Percentiles rank a stretch among this genome's conserved stretches.
phyloP scores from a whole-genome alignment of 2,329 filamentous ascomycete genomes.

The Beauveria medogensis region DNA sequence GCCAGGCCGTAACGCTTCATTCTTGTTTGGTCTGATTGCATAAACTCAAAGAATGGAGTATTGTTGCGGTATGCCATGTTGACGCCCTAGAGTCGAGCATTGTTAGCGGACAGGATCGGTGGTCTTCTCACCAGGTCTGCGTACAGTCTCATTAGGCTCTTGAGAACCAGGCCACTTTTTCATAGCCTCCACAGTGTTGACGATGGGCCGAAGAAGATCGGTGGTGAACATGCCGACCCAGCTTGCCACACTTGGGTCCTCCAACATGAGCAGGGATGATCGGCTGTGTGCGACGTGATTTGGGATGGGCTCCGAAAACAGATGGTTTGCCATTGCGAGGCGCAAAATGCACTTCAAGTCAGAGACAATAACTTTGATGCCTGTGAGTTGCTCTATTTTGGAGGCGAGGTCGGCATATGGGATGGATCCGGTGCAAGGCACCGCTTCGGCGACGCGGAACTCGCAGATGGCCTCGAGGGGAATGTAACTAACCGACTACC shows the following conservation, averaged over 20 bases:
- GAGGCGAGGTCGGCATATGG: conserved; percentile 20
- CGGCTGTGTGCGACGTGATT: conserved; percentile 33
- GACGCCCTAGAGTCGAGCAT: conserved; percentile 14
- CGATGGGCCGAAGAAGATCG: conserved; percentile 23
- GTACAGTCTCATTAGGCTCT: conserved; percentile 25
- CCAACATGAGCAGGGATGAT: conserved; percentile 22
- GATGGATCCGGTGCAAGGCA: conserved; percentile 20
- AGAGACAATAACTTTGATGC: conserved; percentile 25
- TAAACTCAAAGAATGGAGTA: conserved; percentile 20
- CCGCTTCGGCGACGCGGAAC: conserved; percentile 23
- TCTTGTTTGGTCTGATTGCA: conserved; percentile 19
- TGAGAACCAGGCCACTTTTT: conserved; percentile 28
- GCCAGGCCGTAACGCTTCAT: conserved; percentile 24
- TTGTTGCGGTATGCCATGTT: conserved; percentile 21
- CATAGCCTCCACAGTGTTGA: conserved; percentile 25
- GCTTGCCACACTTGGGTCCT: conserved; percentile 20
- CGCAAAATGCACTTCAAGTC: conserved; percentile 30
- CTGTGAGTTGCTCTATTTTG: conserved; percentile 26
- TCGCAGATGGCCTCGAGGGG: conserved; percentile 24
- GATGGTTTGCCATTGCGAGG: conserved; percentile 29
- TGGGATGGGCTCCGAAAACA: conserved; percentile 30
- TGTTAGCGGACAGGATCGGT: background rate
- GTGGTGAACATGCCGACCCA: conserved; percentile 25
- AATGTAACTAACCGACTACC: conserved; percentile 20
- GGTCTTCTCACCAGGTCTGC: background rate